Conservation (phyloP, 2,329 filamentous ascomycete species). For the Volutella citrinella region DNA sequence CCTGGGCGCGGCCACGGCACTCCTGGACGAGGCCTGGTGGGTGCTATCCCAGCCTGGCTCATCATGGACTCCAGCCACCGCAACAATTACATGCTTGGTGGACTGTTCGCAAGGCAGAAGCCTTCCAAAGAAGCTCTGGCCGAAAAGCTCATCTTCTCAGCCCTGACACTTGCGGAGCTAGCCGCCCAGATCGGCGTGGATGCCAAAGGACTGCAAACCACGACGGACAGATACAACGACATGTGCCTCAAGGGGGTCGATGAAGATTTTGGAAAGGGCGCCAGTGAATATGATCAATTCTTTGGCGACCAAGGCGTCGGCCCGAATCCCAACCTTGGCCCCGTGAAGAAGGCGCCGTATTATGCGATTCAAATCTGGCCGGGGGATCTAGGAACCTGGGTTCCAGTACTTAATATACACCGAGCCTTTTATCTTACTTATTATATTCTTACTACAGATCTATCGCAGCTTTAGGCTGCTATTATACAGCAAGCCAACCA, state of each 20-base stretch:
- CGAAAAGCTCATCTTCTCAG: neutral
- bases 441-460: too few relatives aligned
- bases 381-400: too few relatives aligned
- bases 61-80: neutral
- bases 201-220: neutral
- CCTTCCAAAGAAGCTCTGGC: neutral
- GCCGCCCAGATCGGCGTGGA: neutral
- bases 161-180: too few relatives aligned
- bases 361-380: neutral
- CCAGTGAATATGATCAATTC: neutral
- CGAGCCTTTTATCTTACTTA: too few relatives aligned
- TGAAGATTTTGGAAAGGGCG: neutral
- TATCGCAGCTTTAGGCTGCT: too few relatives aligned
- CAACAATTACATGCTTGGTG: neutral
- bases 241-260: neutral
- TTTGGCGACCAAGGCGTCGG: neutral
- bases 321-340: neutral
- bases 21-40: slow-evolving; percentile 9
- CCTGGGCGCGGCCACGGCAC: slow-evolving; percentile 3
- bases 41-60: too few relatives aligned
- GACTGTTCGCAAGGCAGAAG: neutral
- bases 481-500: too few relatives aligned
- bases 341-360: neutral
- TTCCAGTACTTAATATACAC: too few relatives aligned
- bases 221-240: neutral